Conservation (phyloP, 164 flowering plant species). For the Chloranthus sessilifolius region DNA sequence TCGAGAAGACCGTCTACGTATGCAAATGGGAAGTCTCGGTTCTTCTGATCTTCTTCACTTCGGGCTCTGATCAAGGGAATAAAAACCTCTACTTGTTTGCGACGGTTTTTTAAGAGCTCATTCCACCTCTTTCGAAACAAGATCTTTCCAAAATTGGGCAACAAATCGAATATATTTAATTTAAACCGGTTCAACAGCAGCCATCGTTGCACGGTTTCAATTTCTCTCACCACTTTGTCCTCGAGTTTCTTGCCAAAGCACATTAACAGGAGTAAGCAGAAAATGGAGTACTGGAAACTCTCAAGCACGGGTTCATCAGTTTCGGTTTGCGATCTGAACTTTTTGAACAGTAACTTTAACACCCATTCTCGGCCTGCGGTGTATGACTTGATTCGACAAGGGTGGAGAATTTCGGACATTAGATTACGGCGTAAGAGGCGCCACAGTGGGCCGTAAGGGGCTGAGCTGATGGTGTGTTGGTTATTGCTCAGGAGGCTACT, state of each 20-base stretch:
- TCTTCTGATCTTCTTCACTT: not conserved
- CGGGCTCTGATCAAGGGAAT: slow-evolving; percentile 19
- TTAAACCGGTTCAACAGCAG: slow-evolving; percentile 1
- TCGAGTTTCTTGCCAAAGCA: slow-evolving; percentile 35
- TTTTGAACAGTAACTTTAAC: slow-evolving; percentile 9
- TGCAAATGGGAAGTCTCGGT: slow-evolving; percentile 3
- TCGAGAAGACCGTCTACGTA: slow-evolving; percentile 11
- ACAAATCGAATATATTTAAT: slow-evolving; percentile 13
- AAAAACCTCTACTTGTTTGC: slow-evolving; percentile 10
- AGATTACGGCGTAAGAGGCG: slow-evolving; percentile 34
- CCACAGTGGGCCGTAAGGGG: slow-evolving; percentile 35
- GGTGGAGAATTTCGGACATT: slow-evolving; percentile 23
- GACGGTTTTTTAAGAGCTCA: slow-evolving; percentile 10
- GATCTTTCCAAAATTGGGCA: slow-evolving; percentile 20
- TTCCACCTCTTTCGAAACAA: slow-evolving; percentile 19
- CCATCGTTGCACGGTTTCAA: slow-evolving; percentile 10
- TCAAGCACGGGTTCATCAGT: slow-evolving; percentile 10
- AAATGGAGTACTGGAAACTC: slow-evolving; percentile 23
- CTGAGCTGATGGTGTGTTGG: slow-evolving; percentile 23
- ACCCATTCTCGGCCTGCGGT: slow-evolving; percentile 25
- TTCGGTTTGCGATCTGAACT: slow-evolving; percentile 10
- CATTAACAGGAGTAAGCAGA: slow-evolving; percentile 25
- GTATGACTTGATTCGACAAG: slow-evolving; percentile 23
- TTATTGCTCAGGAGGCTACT: slow-evolving; percentile 8
- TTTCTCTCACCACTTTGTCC: slow-evolving; percentile 20